A percentile compares a stretch with the other conserved stretches of the same genome.
Conservation (phyloP, 1,284 basidiomycete genomes). For the Fomitopsis schrenkii region DNA sequence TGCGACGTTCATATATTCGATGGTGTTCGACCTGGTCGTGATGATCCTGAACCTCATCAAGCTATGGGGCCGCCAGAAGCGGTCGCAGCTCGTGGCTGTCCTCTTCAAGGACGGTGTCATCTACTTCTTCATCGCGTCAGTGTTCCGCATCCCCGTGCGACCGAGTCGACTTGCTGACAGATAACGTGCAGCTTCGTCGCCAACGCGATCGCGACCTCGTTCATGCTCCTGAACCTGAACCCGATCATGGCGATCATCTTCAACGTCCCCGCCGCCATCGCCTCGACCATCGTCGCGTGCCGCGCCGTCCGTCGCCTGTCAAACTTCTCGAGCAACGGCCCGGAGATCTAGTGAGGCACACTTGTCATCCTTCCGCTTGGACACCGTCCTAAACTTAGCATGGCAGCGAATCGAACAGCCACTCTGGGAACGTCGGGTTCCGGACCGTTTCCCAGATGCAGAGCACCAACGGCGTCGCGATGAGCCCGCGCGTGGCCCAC, state of each 20-base stretch:
- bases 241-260: conserved; percentile 31
- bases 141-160: neutral
- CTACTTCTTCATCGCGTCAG: conserved; percentile 30
- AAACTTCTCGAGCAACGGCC: conserved; percentile 47
- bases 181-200: conserved; percentile 18
- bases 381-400: conserved; percentile 4
- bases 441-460: neutral
- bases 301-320: conserved; percentile 64
- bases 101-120: conserved; percentile 30
- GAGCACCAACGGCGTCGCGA: neutral
- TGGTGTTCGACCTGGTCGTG: conserved; percentile 67
- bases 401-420: conserved; percentile 4
- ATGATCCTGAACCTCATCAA: conserved; percentile 51
- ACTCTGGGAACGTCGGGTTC: conserved; percentile 11
- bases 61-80: conserved; percentile 24
- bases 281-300: conserved; percentile 40
- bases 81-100: conserved; percentile 26
- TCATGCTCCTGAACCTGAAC: conserved; percentile 30
- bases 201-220: conserved; percentile 28
- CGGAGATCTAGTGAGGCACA: conserved; percentile 52
- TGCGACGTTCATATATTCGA: conserved; percentile 38
- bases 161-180: neutral
- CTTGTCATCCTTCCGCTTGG: neutral
- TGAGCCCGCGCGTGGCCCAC: neutral
- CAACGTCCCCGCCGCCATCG: conserved; percentile 30